These are phyloP conservation scores for Coemansia biformis DNA, from an alignment of 192 early-diverging fungal genomes.

Conservation along the genomic window DNA sequence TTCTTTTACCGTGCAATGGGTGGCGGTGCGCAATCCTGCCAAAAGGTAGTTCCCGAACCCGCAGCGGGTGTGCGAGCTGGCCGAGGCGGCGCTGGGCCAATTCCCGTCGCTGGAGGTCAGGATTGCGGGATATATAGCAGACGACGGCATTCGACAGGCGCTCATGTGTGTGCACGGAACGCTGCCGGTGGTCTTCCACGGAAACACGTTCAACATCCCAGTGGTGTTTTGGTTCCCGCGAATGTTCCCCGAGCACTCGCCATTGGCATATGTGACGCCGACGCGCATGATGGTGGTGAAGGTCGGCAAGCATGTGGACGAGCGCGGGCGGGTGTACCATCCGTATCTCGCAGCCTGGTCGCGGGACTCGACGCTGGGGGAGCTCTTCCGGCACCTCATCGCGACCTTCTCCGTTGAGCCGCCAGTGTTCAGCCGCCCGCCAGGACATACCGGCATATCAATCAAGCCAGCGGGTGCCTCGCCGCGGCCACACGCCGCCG, in stretches of 20 bases:
- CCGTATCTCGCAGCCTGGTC: constrained; percentile 77
- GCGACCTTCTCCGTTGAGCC: constrained; percentile 44
- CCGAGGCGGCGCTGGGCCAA: constrained; percentile 27
- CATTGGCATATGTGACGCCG: constrained; percentile 81
- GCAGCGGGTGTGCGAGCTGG: constrained; percentile 18
- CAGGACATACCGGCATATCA: constrained; percentile 17
- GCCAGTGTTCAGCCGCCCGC: constrained; percentile 40
- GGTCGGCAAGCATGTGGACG: constrained; percentile 77
- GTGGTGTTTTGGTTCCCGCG: constrained; percentile 83
- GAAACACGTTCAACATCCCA: constrained; percentile 84
- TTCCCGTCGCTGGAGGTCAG: constrained; percentile 32
- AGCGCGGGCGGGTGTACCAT: constrained; percentile 74
- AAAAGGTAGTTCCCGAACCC: constrained; percentile 42
- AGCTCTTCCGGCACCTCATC: constrained; percentile 33
- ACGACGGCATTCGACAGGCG: constrained; percentile 46
- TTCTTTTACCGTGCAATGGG: too few species aligned
- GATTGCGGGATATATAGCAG: too few species aligned
- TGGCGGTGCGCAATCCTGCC: not conserved
- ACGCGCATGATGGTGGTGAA: constrained; percentile 83
- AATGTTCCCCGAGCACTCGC: constrained; percentile 72
- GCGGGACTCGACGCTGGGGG: constrained; percentile 18
- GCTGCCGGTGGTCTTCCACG: constrained; percentile 76
- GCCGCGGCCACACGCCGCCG: too few species aligned
- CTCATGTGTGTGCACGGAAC: constrained; percentile 84
- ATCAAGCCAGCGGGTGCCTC: constrained; percentile 7